Base-by-base conservation (phyloP, 495 filamentous ascomycete species). In the Viridothelium virens region DNA sequence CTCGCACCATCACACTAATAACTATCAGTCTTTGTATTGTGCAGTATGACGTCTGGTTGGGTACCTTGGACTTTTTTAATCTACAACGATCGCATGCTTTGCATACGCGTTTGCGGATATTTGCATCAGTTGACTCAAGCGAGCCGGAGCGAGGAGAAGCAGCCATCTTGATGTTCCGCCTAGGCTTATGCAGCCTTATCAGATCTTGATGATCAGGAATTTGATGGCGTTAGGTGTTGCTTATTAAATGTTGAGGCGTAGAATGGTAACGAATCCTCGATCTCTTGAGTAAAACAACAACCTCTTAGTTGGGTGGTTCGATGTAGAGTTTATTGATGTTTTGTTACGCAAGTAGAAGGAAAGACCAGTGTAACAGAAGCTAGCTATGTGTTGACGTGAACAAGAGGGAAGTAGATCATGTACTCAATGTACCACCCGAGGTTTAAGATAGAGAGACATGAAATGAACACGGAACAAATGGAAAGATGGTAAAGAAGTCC, bases 21-120 rank as follows among this genome's bases (percentile, higher is more conserved):
- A 36, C 53, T 14, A 36, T 59, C 25, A 59, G 53, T 14, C 33
- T 3, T 18, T 14, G 53, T 36, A 36, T 25, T 25, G 25, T 25
- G 25, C 25, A 25, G 25, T 25, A 25, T 25, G 25, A 25, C 25
- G 25, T 25, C 25, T 25, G 25, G 25, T 25, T 25, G 25, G 25
- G 25, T 75, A 85, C 85, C 82, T 89, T 89, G 67, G 84, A 87
- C 76, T 89, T 89, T 78, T 88, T 89, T 77, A 88, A 84, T 67
- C 86, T 78, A 79, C 86, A 89, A 68, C 86, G 78, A 75, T 89
- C 86, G 69, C 86, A 89, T 33, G 86, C 86, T 75, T 87, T 89
- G 80, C 86, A 87, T 44, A 89, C 86, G 68, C 86, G 78, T 74
- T 88, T 88, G 63, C 75, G 66, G 34, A 70, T 68, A 36, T 74